A percentile compares a stretch with the other conserved stretches of the same genome.
Conservation (phyloP, 164 flowering plant genomes). For the Tetracentron sinense region DNA sequence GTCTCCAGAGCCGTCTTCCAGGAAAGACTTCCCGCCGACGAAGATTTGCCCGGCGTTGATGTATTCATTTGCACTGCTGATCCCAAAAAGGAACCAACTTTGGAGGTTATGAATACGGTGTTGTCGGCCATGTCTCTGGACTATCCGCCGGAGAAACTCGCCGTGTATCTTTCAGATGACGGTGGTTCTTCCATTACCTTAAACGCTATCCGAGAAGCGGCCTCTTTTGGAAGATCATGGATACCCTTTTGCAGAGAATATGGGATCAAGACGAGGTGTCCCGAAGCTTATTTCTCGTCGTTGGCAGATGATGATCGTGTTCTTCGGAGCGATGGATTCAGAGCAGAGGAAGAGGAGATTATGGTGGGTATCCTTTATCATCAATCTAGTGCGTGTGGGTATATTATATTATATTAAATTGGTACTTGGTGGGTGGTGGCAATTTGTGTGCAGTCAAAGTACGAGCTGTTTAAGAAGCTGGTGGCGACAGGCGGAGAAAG, state of each 20-base stretch:
- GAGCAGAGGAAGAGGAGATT: slow-evolving; percentile 13
- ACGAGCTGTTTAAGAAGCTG: slow-evolving; percentile 25
- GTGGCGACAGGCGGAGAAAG: slow-evolving; percentile 13
- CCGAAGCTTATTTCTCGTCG: slow-evolving; percentile 43
- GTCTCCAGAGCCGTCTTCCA: slow-evolving; percentile 41
- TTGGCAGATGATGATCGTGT: background rate
- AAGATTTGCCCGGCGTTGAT: slow-evolving; percentile 42
- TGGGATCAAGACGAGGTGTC: slow-evolving; percentile 38
- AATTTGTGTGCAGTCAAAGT: slow-evolving; percentile 28
- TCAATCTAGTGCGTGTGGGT: background rate
- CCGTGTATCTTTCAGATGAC: slow-evolving; percentile 68
- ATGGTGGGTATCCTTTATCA: slow-evolving; percentile 2
- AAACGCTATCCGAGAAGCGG: slow-evolving; percentile 37
- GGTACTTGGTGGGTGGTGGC: no score
- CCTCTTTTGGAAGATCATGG: slow-evolving; percentile 46
- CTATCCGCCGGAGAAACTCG: slow-evolving; percentile 56
- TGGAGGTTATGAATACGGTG: slow-evolving; percentile 67
- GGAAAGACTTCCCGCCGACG: slow-evolving; percentile 33
- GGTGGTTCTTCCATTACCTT: slow-evolving; percentile 47
- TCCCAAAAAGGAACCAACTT: slow-evolving; percentile 48
- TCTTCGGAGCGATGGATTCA: slow-evolving; percentile 1
- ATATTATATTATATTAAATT: background rate
- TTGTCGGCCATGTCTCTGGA: slow-evolving; percentile 66
- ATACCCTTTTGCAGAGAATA: slow-evolving; percentile 56
- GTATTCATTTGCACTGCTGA: slow-evolving; percentile 64